Base-by-base conservation (phyloP, 306 rosid species). In the Sophora flavescens region DNA sequence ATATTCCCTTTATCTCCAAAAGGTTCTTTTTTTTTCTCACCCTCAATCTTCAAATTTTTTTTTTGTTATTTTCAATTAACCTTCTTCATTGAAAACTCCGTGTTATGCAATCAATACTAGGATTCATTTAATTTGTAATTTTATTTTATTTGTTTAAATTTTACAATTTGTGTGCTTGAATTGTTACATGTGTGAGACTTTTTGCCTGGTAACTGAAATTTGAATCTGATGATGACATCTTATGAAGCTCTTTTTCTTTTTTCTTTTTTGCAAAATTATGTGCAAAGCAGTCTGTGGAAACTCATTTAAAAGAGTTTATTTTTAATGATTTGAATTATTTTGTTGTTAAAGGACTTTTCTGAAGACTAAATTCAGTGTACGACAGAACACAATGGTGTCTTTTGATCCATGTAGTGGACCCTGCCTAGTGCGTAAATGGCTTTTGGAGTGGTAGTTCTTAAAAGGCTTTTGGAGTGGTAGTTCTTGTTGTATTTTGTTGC, bases 1-100 rank as follows among this genome's bases (percentile, higher is more conserved):
- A 92, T 68, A 86, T 96, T 15, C 99, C 99, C 18, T 92, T 96
- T 74, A 85, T 92, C 60, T 88, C 98, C 17, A 80, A 89, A 74
- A 96, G 99, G 99, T 92, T 57, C n/a, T 41, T 41, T 41, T 10
- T 41, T 8, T 41, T 41, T 8, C 26, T 52, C 10, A 13, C 16
- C 8, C 2, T 48, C 18, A 0, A 41, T 2, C 47, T 10, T 53
- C 13, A 14, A 3, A 26, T 4, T 53, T 52, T 13, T 50, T 26
- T 39, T 50, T 6, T 45, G 18, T 38, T 15, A 3, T 35, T 9
- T 62, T 47, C 8, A 58, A 59, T 59, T 28, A 12, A 59, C 17
- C 18, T 59, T 28, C 17, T 59, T 17, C 6, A 41, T 61, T 74
- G 38, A 45, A 73, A 65, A 22, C 22, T 32, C 9, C 16, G 18